These are phyloP conservation scores for Diaporthe helianthi DNA, from an alignment of 2,329 filamentous ascomycete genomes.

Conservation along the genomic window DNA sequence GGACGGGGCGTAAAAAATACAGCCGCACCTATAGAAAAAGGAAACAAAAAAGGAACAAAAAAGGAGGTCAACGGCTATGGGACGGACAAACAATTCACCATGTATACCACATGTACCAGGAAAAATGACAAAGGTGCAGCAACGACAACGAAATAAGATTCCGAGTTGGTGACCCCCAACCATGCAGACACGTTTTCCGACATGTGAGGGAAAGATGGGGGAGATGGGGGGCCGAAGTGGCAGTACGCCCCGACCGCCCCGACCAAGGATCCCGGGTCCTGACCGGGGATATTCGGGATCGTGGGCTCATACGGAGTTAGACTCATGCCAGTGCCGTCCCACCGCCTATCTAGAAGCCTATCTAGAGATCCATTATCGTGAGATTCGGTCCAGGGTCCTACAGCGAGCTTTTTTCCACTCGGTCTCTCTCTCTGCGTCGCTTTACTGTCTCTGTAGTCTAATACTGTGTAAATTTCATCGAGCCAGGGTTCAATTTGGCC, in stretches of 20 bases:
- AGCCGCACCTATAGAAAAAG: slow-evolving; percentile 19
- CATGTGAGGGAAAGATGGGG: background rate
- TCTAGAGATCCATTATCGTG: background rate
- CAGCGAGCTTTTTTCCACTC: background rate
- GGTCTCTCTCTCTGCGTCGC: too few species aligned
- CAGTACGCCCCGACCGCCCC: background rate
- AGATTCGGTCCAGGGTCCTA: slow-evolving; percentile 19
- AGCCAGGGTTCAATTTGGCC: slow-evolving; percentile 3
- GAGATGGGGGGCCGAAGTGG: background rate
- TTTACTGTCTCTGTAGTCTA: background rate
- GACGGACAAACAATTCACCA: background rate
- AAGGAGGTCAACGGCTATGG: background rate
- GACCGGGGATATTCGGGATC: slow-evolving; percentile 24
- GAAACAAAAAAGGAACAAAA: too few species aligned
- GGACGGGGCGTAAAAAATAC: background rate
- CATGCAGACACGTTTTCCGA: background rate
- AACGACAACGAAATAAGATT: background rate
- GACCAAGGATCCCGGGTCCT: slow-evolving; percentile 19
- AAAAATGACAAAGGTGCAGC: background rate
- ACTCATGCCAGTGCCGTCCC: background rate
- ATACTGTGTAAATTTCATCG: background rate
- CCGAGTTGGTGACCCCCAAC: background rate
- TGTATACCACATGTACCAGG: too few species aligned
- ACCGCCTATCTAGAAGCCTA: slow-evolving; percentile 4
- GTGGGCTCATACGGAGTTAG: slow-evolving; percentile 21